Evolutionary conservation across 257 asterid species (phyloP), one percentile per base, ranked within the genome.

Genomic region (Jacaranda copaia): DNA sequence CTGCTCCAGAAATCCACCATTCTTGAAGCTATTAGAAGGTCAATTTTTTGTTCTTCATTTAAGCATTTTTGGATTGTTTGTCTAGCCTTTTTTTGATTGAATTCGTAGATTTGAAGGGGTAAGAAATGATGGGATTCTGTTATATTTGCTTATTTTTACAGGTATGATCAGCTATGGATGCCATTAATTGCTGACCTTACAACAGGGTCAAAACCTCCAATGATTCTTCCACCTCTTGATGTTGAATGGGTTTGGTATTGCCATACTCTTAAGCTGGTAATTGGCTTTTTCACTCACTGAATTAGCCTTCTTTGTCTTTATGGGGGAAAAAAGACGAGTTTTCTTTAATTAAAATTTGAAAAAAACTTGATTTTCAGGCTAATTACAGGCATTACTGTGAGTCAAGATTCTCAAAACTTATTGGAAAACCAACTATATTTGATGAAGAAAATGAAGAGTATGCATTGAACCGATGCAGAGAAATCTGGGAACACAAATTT

Each of bases 211-310:
- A 87, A 81, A 56, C 95, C 96, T 66, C 96, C 97, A 5, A 85
- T 89, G 93, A 61, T 94, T 86, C 93, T 91, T 42, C 99, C 98
- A 57, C 99, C 99, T 73, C 84, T 92, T 82, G 99, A 94, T 84
- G 80, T 94, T 81, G 98, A 94, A 78, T 94, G 98, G 98, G 91
- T 92, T 81, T 94, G 99, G 99, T 92, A 77, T 75, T 92, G 97
- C 77, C 99, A 94, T 82, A 81, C 98, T 66, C 89, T 94, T 76
- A 84, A 87, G 77, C 88, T 87, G 81, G 98, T 93, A 79, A 75
- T 81, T 60, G 8, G 5, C 68, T 4, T 38, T 19, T 45, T 36
- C 5, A 42, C 8, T 40, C 32, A 25, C 32, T 25, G 32, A 42
- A 42, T 42, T 42, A 42, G 8, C 46, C 46, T 42, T 42, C 6